These are phyloP conservation scores for Chlamydomonas asymmetrica DNA, from an alignment of 139 green algal species.

Conservation along the genomic window DNA sequence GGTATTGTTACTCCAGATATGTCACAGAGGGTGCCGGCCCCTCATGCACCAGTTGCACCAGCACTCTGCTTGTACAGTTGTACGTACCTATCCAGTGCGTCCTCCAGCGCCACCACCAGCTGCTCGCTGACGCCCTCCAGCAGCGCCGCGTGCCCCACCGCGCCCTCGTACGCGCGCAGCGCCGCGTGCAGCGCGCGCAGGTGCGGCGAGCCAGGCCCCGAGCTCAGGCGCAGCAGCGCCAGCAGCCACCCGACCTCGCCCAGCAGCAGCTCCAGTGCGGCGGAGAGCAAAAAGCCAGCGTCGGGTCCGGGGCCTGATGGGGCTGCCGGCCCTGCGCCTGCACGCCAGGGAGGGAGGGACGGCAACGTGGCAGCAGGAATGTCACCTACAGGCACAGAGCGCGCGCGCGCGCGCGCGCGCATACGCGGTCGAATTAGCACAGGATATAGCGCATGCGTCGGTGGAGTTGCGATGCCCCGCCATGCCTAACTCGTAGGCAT, in stretches of 20 bases:
- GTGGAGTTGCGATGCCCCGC: no score
- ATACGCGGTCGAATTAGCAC: no score
- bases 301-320: no score
- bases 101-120: conserved; percentile 23
- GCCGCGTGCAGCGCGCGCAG: conserved; percentile 24
- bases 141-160: conserved; percentile 1
- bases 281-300: conserved; percentile 32
- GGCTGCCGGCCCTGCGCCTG: no score
- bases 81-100: conserved; percentile 20
- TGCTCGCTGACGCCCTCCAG: conserved; percentile 13
- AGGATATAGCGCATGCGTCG: no score
- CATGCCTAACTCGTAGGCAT: no score
- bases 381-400: no score
- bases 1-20: neutral
- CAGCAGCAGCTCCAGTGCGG: conserved; percentile 28
- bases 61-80: neutral
- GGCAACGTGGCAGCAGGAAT: no score
- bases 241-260: conserved; percentile 41
- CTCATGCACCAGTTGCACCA: neutral
- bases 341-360: no score
- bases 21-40: neutral
- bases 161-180: conserved; percentile 26
- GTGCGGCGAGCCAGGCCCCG: conserved; percentile 25
- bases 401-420: no score
- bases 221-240: conserved; percentile 14